These are phyloP conservation scores for Albophoma yamanashiensis DNA, from an alignment of 2,329 filamentous ascomycete species.

Conservation along the genomic window DNA sequence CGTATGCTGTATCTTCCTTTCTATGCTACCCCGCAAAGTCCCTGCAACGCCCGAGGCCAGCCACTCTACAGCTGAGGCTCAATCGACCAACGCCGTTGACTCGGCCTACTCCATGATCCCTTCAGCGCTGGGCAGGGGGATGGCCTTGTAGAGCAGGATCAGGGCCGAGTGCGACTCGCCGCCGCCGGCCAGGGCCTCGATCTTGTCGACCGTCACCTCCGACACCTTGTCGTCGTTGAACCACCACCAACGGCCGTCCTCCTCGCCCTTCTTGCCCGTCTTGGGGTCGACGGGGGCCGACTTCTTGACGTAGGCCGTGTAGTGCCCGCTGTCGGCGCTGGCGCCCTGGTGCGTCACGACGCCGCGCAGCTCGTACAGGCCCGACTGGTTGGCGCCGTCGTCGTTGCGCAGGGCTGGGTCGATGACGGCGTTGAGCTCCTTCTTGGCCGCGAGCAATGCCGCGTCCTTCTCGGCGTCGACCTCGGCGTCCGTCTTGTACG, in stretches of 20 bases:
- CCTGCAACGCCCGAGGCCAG: neutral
- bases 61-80: neutral
- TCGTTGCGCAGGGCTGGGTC: conserved; percentile 65
- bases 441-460: conserved; percentile 69
- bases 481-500: conserved; percentile 88
- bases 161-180: conserved; percentile 79
- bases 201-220: conserved; percentile 85
- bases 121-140: conserved; percentile 53
- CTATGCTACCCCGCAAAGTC: neutral
- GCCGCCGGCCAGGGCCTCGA: conserved; percentile 80
- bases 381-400: conserved; percentile 81
- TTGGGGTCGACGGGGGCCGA: conserved; percentile 58
- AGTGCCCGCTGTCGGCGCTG: conserved; percentile 94
- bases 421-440: conserved; percentile 73
- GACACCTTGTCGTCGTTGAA: conserved; percentile 98
- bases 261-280: conserved; percentile 66
- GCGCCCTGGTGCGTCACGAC: conserved; percentile 95
- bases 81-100: neutral
- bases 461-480: conserved; percentile 76
- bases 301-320: conserved; percentile 98
- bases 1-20: neutral
- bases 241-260: conserved; percentile 99
- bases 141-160: conserved; percentile 68
- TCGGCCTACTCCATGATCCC: conserved; percentile 20
- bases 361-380: conserved; percentile 86